Evolutionary conservation across 495 filamentous ascomycete genomes (phyloP), one percentile per base, ranked within the genome.

Genomic region (Chaetomium cochliodes): DNA sequence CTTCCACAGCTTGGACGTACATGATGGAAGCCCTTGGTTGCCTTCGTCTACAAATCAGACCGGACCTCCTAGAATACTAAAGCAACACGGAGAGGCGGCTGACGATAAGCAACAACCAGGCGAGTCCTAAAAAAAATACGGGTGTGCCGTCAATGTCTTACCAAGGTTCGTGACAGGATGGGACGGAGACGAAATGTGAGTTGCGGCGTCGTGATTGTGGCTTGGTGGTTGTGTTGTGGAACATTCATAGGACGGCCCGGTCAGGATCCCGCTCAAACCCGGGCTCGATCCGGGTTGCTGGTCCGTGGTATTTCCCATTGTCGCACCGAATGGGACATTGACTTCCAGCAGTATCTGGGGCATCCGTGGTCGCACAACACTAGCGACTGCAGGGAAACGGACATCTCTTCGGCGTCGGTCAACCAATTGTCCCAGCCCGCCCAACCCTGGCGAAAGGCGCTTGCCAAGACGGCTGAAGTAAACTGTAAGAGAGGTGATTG

Each of bases 211-310:
- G 12, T 28, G 13, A 52, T 12, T 12, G 42, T 37, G 52, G 61
- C 51, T 55, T 37, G 13, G 41, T 54, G 51, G 60, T 51, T 6
- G 26, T 37, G 20, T 63, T 33, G 61, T 63, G 39, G 2, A 30
- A 30, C 28, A 30, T 37, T 49, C 61, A 57, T 39, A 57, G 49
- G 39, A 56, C 61, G 51, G 39, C 41, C 61, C 51, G 20, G 3
- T 33, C 0, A 30, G 41, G 61, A 37, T 23, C 18, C 41, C 52
- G 23, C 25, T 33, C 8, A 28, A 63, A 11, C 33, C 33, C 33
- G 33, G 33, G 37, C 55, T 58, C 25, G 37, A 5, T n/a, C 55
- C 55, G 37, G 18, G 18, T 13, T 12, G n/a, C 41, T 28, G 60
- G 49, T 56, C 53, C 15, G 26, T 23, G 20, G 12, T 3, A 11